Evolutionary conservation across 2,329 filamentous ascomycete genomes (phyloP).

Genomic region (Alternaria brassicicola): DNA sequence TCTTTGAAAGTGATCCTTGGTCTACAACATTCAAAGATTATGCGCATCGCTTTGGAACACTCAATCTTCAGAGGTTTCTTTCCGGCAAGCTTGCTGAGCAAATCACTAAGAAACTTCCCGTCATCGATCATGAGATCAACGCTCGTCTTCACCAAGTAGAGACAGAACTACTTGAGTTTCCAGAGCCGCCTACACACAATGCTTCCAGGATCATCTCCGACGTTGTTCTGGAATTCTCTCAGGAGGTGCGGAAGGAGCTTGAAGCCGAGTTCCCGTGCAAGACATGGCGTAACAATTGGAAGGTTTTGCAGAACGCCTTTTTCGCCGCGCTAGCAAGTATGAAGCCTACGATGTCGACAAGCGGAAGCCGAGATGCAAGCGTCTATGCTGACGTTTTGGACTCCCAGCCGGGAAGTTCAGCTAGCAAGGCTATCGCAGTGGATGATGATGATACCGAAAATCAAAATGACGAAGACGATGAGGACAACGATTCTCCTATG

Average conservation of each 20-base stretch:
- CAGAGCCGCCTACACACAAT: slow-evolving; percentile 68
- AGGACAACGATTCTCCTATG: neutral
- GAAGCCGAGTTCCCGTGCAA: slow-evolving; percentile 54
- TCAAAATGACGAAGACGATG: neutral
- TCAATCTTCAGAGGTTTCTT: slow-evolving; percentile 56
- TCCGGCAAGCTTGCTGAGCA: slow-evolving; percentile 57
- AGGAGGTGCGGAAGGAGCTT: slow-evolving; percentile 60
- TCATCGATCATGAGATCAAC: slow-evolving; percentile 54
- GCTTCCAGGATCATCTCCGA: slow-evolving; percentile 69
- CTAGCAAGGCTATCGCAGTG: slow-evolving; percentile 19
- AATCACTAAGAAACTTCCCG: slow-evolving; percentile 49
- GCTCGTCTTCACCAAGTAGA: slow-evolving; percentile 60
- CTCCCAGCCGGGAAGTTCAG: slow-evolving; percentile 14
- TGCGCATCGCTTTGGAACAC: slow-evolving; percentile 58
- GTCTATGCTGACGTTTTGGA: slow-evolving; percentile 10
- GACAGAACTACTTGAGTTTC: slow-evolving; percentile 58
- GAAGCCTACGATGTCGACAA: slow-evolving; percentile 33
- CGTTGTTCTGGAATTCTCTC: slow-evolving; percentile 64
- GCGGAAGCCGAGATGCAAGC: slow-evolving; percentile 18
- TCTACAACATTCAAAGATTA: slow-evolving; percentile 47
- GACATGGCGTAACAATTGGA: slow-evolving; percentile 54
- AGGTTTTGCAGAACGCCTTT: slow-evolving; percentile 58
- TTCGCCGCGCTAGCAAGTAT: slow-evolving; percentile 47
- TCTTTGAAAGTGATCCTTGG: slow-evolving; percentile 61
- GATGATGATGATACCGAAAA: slow-evolving; percentile 32